phyloP scores from a whole-genome alignment of 2,329 filamentous ascomycete species.

The Plenodomus biglobosus region DNA sequence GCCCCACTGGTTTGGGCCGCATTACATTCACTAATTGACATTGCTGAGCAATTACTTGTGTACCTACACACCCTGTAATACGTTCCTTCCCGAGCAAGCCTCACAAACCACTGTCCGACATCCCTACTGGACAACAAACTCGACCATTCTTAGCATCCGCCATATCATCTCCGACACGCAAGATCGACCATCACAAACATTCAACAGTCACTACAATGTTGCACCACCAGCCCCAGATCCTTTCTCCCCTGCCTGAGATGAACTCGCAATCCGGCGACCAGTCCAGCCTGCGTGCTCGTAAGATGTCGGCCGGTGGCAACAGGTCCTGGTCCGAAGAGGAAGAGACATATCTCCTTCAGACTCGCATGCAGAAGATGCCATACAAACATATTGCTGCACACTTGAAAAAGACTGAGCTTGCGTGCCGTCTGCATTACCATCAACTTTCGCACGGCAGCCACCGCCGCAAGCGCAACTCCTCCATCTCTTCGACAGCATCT shows the following conservation, averaged over 20 bases:
- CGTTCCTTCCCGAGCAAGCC: constrained; percentile 43
- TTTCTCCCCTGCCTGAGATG: constrained; percentile 44
- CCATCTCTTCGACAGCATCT: constrained; percentile 60
- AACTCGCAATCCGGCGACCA: constrained; percentile 31
- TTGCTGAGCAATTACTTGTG: constrained; percentile 47
- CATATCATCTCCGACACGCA: constrained; percentile 24
- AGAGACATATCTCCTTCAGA: constrained; percentile 83
- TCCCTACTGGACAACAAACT: constrained; percentile 27
- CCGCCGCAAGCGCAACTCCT: constrained; percentile 74
- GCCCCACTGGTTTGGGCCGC: constrained; percentile 58
- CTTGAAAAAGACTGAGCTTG: constrained; percentile 83
- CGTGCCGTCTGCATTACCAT: constrained; percentile 84
- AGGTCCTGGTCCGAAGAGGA: constrained; percentile 85
- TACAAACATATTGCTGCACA: constrained; percentile 88
- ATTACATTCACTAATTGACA: constrained; percentile 53
- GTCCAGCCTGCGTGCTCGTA: constrained; percentile 65
- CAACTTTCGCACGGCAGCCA: constrained; percentile 81
- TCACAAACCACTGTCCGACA: constrained; percentile 53
- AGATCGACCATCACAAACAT: constrained; percentile 3
- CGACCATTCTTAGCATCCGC: constrained; percentile 16
- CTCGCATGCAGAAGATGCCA: constrained; percentile 82
- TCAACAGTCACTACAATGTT: constrained; percentile 30
- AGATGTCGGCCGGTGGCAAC: constrained; percentile 71
- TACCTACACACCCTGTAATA: constrained; percentile 38
- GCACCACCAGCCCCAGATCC: constrained; percentile 44